phyloP scores from a whole-genome alignment of 2,329 filamentous ascomycete species.

The Cadophora gregata region DNA sequence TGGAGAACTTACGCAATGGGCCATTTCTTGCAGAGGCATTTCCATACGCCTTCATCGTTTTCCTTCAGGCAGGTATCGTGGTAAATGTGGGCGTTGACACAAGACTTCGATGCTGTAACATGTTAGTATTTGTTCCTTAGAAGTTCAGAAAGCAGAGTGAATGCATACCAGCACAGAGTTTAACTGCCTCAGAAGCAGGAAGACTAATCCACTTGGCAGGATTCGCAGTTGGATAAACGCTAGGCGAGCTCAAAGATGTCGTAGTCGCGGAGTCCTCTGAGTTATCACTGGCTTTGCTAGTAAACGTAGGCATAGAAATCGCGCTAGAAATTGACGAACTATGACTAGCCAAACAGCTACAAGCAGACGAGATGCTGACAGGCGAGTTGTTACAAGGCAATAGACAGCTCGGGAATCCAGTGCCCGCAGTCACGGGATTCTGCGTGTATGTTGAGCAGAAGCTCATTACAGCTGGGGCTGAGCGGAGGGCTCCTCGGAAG shows the following conservation, averaged over 20 bases:
- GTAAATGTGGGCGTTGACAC: constrained; percentile 1
- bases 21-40: not conserved
- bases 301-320: not conserved
- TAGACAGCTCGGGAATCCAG: constrained; percentile 2
- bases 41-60: not conserved
- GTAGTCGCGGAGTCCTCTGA: not conserved
- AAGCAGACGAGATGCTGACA: constrained; percentile 10
- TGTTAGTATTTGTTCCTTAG: not conserved
- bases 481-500: constrained; percentile 5
- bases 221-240: not conserved
- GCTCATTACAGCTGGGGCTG: not conserved
- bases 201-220: constrained; percentile 6
- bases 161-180: constrained; percentile 13
- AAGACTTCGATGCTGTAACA: not conserved
- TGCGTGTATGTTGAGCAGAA: constrained; percentile 4
- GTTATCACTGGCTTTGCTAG: not conserved
- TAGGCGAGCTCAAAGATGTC: not conserved
- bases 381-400: not conserved
- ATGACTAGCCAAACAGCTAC: constrained; percentile 6
- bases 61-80: not conserved
- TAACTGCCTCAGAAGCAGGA: constrained; percentile 11
- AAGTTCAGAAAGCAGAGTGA: no score
- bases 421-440: not conserved
- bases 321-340: not conserved
- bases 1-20: not conserved